These are phyloP conservation scores for Malbranchea cinnamomea DNA, from an alignment of 2,329 filamentous ascomycete genomes.

Conservation along the genomic window DNA sequence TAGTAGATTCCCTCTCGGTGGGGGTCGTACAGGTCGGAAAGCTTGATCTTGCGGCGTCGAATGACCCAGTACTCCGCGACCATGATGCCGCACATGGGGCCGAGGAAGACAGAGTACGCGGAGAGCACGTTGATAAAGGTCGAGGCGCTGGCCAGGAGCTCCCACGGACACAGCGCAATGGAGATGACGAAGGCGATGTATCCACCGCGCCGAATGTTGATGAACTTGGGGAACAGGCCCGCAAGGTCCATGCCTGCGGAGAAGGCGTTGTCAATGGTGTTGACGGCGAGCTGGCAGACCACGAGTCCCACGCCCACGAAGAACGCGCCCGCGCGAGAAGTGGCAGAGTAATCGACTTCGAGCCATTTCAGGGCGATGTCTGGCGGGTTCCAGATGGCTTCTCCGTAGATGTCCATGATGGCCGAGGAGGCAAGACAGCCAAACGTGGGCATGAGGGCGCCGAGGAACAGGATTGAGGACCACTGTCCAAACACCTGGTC, in stretches of 20 bases:
- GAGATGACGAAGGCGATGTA: conserved; percentile 22
- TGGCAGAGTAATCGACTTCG: conserved; percentile 17
- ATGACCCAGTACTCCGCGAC: conserved; percentile 22
- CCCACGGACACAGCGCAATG: conserved; percentile 30
- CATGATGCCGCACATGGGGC: conserved; percentile 24
- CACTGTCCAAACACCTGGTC: conserved; percentile 29
- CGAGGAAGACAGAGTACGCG: conserved; percentile 33
- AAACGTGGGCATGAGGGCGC: conserved; percentile 25
- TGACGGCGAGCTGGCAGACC: conserved; percentile 32
- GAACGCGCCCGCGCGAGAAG: conserved; percentile 30
- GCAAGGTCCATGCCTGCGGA: conserved; percentile 41
- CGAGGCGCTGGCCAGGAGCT: conserved; percentile 32
- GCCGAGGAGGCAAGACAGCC: conserved; percentile 24
- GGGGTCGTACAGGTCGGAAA: conserved; percentile 30
- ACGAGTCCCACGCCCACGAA: conserved; percentile 33
- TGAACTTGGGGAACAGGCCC: conserved; percentile 36
- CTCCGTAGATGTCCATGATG: conserved; percentile 19
- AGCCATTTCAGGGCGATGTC: conserved; percentile 26
- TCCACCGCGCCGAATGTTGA: conserved; percentile 42
- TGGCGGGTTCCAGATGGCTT: conserved; percentile 30
- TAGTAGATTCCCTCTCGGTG: conserved; percentile 27
- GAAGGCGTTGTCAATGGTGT: conserved; percentile 34
- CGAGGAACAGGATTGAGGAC: conserved; percentile 25
- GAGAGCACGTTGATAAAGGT: conserved; percentile 34
- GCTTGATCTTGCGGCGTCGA: conserved; percentile 24